Evolutionary conservation across 768 basidiomycete genomes (phyloP), one percentile per base, ranked within the genome.

Genomic region (Brasilioporus rufonigricans): DNA sequence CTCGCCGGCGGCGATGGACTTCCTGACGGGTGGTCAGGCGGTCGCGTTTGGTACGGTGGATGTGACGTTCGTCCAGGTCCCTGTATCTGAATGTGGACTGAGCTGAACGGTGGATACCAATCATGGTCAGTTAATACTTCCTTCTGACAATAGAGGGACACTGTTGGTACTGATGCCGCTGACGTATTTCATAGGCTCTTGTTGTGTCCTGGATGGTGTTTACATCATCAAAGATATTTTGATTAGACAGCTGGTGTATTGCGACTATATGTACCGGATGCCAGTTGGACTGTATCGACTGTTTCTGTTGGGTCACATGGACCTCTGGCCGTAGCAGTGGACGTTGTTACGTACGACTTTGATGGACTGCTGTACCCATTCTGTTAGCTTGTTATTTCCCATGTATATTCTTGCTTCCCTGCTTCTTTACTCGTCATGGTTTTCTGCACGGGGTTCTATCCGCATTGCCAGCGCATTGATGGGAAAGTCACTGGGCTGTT

Each of bases 1-100:
- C 13, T 70, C 69, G 11, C 9, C 59, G 48, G 23, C 0, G 52
- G 69, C 69, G 48, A 72, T 70, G 71, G 40, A 71, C 48, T 26
- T 12, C 0, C 23, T 70, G 59, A 70, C 69, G 29, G 19, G 16
- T 1, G 3, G 11, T 13, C 48, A 55, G 24, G 67, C 69, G 5
- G 23, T 0, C 0, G 11, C 14, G 9, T 21, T 46, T 3, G 69
- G 69, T 0, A 65, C 60, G 48, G 56, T 71, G 14, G 3, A 53
- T 24, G 65, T 71, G 32, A 14, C 62, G 5, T 62, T 3, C 14
- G 24, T 48, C 23, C 1, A 4, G n/a, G n/a, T 40, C 33, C 0
- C 12, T 2, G 2, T 41, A 4, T 54, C 63, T 3, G 40, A 0
- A 1, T 64, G 63, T 5, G 32, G 43, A 0, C 11, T 61, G 52